A percentile compares a stretch with the other conserved stretches of the same genome.
Conservation (phyloP, 495 filamentous ascomycete species). For the Podospora pseudopauciseta region DNA sequence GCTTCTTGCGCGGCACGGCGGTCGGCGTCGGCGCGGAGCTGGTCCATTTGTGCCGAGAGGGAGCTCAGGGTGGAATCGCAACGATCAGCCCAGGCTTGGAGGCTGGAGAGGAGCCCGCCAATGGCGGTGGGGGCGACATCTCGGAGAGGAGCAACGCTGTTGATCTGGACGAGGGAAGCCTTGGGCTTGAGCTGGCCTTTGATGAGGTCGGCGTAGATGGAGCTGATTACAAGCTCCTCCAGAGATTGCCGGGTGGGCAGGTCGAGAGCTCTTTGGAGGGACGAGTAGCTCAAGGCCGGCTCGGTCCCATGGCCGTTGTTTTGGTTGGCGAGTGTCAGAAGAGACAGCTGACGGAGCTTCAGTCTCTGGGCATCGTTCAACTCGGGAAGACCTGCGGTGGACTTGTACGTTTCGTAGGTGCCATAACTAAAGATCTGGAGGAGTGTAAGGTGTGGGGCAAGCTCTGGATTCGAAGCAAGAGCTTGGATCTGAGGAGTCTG, state of each 20-base stretch:
- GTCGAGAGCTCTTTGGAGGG: conserved; percentile 62
- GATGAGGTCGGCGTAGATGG: conserved; percentile 82
- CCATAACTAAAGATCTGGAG: conserved; percentile 93
- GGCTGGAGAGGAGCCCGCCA: conserved; percentile 58
- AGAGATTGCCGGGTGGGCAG: conserved; percentile 66
- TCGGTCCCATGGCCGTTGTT: conserved; percentile 43
- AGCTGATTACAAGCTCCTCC: conserved; percentile 84
- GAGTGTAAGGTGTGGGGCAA: conserved; percentile 58
- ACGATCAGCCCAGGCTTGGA: conserved; percentile 71
- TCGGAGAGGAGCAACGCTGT: conserved; percentile 75
- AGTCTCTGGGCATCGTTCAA: conserved; percentile 69
- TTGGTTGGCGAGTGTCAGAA: conserved; percentile 64
- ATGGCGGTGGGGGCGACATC: conserved; percentile 71
- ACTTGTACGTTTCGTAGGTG: conserved; percentile 70
- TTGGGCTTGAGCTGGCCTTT: conserved; percentile 77
- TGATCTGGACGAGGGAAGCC: conserved; percentile 66
- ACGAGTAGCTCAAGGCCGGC: conserved; percentile 60
- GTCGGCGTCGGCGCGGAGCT: conserved; percentile 53
- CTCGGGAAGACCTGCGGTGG: conserved; percentile 54
- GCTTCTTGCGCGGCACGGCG: conserved; percentile 50
- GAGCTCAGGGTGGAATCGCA: conserved; percentile 71
- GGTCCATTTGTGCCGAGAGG: conserved; percentile 67
- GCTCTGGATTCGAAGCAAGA: conserved; percentile 51
- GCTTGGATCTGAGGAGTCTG: conserved; percentile 75
- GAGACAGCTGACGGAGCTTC: conserved; percentile 88